Evolutionary conservation across 805 yeast species (phyloP).

Genomic region (Lachancea dasiensis): DNA sequence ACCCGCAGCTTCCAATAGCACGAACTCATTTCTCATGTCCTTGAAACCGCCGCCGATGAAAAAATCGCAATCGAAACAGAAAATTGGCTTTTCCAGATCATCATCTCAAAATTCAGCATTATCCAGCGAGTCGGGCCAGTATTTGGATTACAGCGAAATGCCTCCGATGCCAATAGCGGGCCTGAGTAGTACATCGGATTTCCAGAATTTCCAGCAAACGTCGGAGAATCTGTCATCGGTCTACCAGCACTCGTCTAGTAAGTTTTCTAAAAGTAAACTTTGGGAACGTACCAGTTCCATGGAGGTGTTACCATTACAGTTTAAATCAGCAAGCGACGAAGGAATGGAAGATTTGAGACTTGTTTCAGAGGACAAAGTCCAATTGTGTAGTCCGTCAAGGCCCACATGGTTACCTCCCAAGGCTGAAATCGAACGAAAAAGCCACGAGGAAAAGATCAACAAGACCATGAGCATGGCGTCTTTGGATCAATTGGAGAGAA

Average conservation of each 20-base stretch:
- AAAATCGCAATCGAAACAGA: conserved; percentile 1
- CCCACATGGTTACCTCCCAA: conserved; percentile 74
- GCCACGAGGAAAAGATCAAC: conserved; percentile 53
- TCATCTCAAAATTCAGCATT: conserved; percentile 4
- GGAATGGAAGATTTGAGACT: conserved; percentile 55
- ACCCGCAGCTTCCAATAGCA: conserved; percentile 40
- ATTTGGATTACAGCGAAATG: conserved; percentile 27
- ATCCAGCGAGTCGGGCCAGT: conserved; percentile 26
- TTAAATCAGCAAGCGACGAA: conserved; percentile 33
- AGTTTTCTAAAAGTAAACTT: conserved; percentile 34
- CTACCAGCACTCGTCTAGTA: conserved; percentile 36
- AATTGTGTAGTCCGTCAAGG: conserved; percentile 51
- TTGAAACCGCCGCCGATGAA: conserved; percentile 9
- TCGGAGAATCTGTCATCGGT: conserved; percentile 39
- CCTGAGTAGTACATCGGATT: conserved; percentile 24
- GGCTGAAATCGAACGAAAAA: conserved; percentile 41
- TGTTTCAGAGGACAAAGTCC: conserved; percentile 56
- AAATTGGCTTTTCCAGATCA: conserved; percentile 6
- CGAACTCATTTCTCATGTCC: conserved; percentile 25
- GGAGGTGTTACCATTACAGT: conserved; percentile 34
- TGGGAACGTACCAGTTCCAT: conserved; percentile 33
- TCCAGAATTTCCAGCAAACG: conserved; percentile 29
- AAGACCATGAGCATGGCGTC: conserved; percentile 33
- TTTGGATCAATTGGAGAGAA: conserved; percentile 28
- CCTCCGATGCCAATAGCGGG: conserved; percentile 52